Conservation (phyloP, 1,284 basidiomycete species). For the Dichomitus squalens region DNA sequence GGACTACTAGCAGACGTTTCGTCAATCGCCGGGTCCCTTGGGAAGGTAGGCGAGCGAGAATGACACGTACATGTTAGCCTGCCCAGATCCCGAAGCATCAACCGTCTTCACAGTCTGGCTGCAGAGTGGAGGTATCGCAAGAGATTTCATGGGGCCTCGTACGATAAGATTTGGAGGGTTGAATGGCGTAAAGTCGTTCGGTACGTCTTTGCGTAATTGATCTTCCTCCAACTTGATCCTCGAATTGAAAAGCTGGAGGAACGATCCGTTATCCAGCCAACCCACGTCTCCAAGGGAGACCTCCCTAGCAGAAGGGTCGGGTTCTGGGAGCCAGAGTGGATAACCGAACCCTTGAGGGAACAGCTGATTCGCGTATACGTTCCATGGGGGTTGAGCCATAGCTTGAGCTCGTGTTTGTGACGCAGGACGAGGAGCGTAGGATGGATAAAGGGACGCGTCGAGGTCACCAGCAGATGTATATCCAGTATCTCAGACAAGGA, state of each 20-base stretch:
- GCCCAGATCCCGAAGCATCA: neutral
- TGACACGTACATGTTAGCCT: neutral
- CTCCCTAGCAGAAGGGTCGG: slow-evolving; percentile 3
- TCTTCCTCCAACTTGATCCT: neutral
- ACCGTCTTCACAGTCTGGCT: slow-evolving; percentile 16
- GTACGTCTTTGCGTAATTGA: slow-evolving; percentile 5
- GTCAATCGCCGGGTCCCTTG: no score
- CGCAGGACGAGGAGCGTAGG: no score
- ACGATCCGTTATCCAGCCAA: slow-evolving; percentile 20
- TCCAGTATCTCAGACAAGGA: no score
- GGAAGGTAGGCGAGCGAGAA: neutral
- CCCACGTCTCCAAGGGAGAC: slow-evolving; percentile 30
- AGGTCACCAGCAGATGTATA: no score
- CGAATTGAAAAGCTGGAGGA: slow-evolving; percentile 25
- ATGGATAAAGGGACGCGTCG: no score
- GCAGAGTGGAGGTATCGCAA: slow-evolving; percentile 5
- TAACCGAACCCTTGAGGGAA: slow-evolving; percentile 17
- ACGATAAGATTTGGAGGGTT: slow-evolving; percentile 3
- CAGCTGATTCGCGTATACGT: slow-evolving; percentile 18
- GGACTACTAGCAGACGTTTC: neutral
- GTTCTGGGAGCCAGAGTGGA: slow-evolving; percentile 24
- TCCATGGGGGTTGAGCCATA: neutral
- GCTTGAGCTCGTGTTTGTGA: no score
- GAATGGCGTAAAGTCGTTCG: slow-evolving; percentile 10
- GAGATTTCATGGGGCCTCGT: slow-evolving; percentile 1